Conservation (phyloP, 441 rosid species). For the Metrosideros polymorpha region DNA sequence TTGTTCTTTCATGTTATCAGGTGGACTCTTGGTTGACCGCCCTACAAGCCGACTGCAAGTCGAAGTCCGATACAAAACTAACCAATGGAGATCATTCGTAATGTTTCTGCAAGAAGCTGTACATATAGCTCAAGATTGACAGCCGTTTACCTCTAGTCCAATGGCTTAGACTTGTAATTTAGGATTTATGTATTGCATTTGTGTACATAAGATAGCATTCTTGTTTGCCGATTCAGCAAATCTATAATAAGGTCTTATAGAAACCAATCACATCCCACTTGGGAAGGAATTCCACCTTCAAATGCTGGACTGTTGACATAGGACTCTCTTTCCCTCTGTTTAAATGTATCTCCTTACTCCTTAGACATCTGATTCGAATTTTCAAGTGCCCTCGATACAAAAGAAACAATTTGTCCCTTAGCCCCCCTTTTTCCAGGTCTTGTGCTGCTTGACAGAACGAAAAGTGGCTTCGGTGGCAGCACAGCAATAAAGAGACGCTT, state of each 20-base stretch:
- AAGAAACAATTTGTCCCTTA: not conserved
- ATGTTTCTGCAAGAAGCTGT: constrained; percentile 15
- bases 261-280: not conserved
- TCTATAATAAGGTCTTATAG: not conserved
- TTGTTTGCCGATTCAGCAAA: not conserved
- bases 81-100: constrained; percentile 23
- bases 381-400: not conserved
- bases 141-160: not conserved
- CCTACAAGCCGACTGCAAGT: constrained; percentile 42
- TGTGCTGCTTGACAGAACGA: not conserved
- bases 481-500: not conserved
- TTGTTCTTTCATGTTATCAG: constrained; percentile 17
- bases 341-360: not conserved
- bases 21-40: constrained; percentile 66
- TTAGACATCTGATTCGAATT: not conserved
- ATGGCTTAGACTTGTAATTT: not conserved
- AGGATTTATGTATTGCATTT: constrained; percentile 19
- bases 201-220: constrained; percentile 20
- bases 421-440: not conserved
- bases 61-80: constrained; percentile 20
- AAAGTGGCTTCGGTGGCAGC: not conserved
- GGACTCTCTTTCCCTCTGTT: not conserved
- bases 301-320: not conserved
- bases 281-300: not conserved
- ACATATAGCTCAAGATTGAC: not conserved